A percentile compares a stretch with the other conserved stretches of the same genome.
These are phyloP conservation scores for Boletus eberwhitei DNA, from an alignment of 768 basidiomycete genomes.

Conservation along the genomic window DNA sequence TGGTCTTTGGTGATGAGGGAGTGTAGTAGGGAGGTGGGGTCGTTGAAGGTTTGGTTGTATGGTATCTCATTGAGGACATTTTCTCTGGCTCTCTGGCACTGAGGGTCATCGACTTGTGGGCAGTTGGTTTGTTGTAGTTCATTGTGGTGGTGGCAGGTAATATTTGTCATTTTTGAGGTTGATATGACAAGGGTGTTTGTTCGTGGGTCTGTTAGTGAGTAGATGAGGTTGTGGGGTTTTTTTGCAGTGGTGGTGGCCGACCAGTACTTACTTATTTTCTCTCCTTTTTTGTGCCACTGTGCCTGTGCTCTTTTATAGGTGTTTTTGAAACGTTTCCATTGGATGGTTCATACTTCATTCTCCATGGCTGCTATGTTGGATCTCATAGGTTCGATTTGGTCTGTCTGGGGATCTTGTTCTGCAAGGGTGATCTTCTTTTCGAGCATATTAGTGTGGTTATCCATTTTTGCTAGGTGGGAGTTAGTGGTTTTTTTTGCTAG, in stretches of 20 bases:
- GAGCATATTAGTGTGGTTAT: background rate
- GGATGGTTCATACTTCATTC: too few relatives aligned
- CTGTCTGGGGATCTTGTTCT: too few relatives aligned
- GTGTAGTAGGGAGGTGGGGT: constrained; percentile 16
- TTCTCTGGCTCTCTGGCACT: rapidly evolving
- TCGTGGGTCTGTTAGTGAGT: background rate
- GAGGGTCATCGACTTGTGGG: background rate
- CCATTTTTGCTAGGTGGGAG: background rate
- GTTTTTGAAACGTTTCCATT: background rate
- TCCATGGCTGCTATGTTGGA: too few relatives aligned
- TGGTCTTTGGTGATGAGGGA: constrained; percentile 13
- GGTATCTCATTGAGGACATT: background rate
- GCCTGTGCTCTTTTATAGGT: background rate
- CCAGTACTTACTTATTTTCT: constrained; percentile 22
- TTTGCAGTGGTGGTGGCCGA: background rate
- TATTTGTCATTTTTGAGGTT: constrained; percentile 32
- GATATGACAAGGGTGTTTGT: background rate
- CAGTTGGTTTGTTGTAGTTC: constrained; percentile 17
- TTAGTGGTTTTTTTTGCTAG: background rate
- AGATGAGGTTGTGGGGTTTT: constrained; percentile 17
- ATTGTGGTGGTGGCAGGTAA: constrained; percentile 14
- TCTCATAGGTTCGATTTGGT: too few relatives aligned
- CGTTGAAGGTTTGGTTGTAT: rapidly evolving
- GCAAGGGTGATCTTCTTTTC: background rate
- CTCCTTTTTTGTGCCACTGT: background rate